These are phyloP conservation scores for Tuber umbilicatum DNA, from an alignment of 495 filamentous ascomycete species.

Conservation along the genomic window DNA sequence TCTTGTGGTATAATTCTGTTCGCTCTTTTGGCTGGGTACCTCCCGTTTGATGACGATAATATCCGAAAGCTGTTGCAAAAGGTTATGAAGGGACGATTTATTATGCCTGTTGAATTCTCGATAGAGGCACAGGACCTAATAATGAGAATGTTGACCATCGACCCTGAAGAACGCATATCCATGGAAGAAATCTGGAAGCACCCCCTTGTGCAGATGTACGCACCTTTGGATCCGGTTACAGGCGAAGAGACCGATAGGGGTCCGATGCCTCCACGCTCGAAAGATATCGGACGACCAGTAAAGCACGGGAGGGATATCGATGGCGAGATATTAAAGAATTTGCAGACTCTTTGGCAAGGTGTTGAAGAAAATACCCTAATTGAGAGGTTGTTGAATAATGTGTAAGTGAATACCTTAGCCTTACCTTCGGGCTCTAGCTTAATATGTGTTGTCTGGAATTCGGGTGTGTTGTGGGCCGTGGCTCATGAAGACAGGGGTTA, in stretches of 20 bases:
- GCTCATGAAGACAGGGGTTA: background rate
- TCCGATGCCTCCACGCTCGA: constrained; percentile 47
- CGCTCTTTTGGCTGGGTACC: constrained; percentile 66
- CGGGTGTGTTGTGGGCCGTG: background rate
- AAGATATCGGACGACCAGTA: constrained; percentile 53
- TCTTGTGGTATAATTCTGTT: constrained; percentile 88
- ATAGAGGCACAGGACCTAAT: constrained; percentile 74
- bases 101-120: constrained; percentile 61
- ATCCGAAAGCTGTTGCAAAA: constrained; percentile 54
- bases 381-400: constrained; percentile 56
- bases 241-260: constrained; percentile 31
- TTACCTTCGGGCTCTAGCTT: constrained; percentile 21
- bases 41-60: constrained; percentile 73
- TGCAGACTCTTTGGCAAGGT: constrained; percentile 82
- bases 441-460: constrained; percentile 18
- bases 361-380: constrained; percentile 65
- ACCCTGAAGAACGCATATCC: constrained; percentile 67
- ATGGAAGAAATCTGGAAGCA: constrained; percentile 78
- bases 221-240: constrained; percentile 42
- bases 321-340: constrained; percentile 67
- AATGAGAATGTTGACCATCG: constrained; percentile 60
- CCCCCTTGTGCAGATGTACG: constrained; percentile 72
- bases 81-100: constrained; percentile 64
- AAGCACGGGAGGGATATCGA: constrained; percentile 59
- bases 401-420: constrained; percentile 51